These are phyloP conservation scores for Rhodocollybia butyracea DNA, from an alignment of 768 basidiomycete species.

Conservation along the genomic window DNA sequence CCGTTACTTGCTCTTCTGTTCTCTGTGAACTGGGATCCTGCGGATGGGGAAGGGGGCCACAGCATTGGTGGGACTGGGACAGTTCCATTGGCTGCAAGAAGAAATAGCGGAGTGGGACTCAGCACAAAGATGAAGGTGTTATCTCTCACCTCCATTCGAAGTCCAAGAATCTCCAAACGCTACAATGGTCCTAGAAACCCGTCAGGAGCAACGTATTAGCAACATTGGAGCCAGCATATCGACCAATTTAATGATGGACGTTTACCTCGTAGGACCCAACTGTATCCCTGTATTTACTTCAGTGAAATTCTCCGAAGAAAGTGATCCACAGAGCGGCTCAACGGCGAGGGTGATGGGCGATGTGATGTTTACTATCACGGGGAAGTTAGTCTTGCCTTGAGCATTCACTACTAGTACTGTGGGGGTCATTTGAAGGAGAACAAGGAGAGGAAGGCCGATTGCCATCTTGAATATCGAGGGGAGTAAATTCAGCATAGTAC, in stretches of 20 bases:
- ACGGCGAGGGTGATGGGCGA: conserved; percentile 23
- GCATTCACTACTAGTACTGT: too few relatives aligned
- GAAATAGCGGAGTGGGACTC: too few relatives aligned
- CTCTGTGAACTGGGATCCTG: conserved; percentile 22
- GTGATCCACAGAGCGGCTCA: conserved; percentile 22
- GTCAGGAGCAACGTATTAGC: not conserved
- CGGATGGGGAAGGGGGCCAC: conserved; percentile 29
- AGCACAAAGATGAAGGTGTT: too few relatives aligned
- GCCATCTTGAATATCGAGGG: too few relatives aligned
- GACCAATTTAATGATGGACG: not conserved
- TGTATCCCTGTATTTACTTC: conserved; percentile 27
- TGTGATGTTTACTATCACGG: conserved; percentile 23
- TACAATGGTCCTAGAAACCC: conserved; percentile 20
- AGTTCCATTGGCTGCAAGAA: conserved; percentile 30
- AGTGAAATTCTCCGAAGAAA: conserved; percentile 20
- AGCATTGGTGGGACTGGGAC: conserved; percentile 28
- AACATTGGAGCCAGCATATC: not conserved
- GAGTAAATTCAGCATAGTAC: too few relatives aligned
- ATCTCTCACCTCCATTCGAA: conserved; percentile 27
- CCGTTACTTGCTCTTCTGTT: conserved; percentile 29
- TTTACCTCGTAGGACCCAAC: conserved; percentile 18
- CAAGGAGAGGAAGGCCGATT: too few relatives aligned
- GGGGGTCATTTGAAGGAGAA: too few relatives aligned
- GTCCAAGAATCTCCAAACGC: conserved; percentile 31
- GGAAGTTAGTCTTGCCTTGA: conserved; percentile 12